Base-by-base conservation (phyloP, 148 eudicot species). In the Vaccinium corymbosum region DNA sequence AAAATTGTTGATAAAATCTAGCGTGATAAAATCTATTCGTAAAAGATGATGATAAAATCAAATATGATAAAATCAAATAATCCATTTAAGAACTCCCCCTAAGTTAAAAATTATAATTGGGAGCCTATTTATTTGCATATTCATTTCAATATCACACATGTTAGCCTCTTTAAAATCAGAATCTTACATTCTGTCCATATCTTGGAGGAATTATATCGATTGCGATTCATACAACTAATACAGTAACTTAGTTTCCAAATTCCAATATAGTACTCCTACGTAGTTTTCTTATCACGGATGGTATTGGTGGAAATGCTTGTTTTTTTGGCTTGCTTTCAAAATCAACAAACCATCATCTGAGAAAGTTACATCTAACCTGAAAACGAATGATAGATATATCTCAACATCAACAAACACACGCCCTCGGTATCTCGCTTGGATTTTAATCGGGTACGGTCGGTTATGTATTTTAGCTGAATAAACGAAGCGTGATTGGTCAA, bases 361-460 rank as follows among this genome's bases (percentile, higher is more conserved):
- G 83, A 81, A 66, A 81, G 83, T 68, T 48, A 66, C 76, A 25
- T n/a, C 15, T 25, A 22, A 81, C 59, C 76, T 10, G 57, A 81
- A 52, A 55, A 1, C 29, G 32, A 42, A 62, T 22, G 1, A 6
- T 22, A 46, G 3, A 1, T 27, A 27, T 59, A 12, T 76, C 15
- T 42, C 17, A 3, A 38, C 0, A 14, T 16, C 3, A 25, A 46
- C 74, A 7, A 57, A 50, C 72, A 66, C 72, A 66, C 25, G 72
- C 7, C 35, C 72, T 0, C 70, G 7, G 13, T 14, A 51, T 51
- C 55, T 51, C 55, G 13, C 55, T 51, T 4, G 6, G 46, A 42
- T 5, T 42, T 5, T 42, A 42, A 5, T 42, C 0, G 46, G 46
- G 3, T 14, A 66, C 66, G 3, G 76, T 0, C 46, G 46, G 55